Conservation (phyloP, 176 grass and related monocot species). For the Poa pratensis region DNA sequence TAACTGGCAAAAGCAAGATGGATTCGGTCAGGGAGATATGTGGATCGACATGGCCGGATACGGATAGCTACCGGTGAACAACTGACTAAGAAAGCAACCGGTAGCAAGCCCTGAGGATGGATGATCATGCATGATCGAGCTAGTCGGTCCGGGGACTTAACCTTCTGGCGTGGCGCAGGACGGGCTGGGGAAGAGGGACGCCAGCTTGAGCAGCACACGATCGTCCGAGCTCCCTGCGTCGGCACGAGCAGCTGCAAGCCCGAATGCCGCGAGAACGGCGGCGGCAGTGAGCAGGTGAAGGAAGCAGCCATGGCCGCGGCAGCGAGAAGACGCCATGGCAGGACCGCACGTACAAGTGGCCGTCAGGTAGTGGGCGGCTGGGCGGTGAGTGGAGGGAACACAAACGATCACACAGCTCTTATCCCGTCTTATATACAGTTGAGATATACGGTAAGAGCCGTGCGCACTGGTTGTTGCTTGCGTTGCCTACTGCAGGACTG, state of each 20-base stretch:
- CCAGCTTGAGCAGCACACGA: constrained; percentile 15
- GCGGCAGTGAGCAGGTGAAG: background rate
- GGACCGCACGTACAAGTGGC: background rate
- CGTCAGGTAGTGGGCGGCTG: background rate
- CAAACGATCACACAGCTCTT: background rate
- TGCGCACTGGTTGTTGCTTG: no score
- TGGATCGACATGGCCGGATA: background rate
- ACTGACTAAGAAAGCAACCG: background rate
- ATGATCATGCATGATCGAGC: background rate
- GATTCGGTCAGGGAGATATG: background rate
- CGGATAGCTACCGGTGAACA: background rate
- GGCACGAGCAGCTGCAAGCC: background rate
- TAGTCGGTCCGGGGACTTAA: background rate
- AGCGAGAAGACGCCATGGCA: constrained; percentile 1
- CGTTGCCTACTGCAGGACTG: no score
- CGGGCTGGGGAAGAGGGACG: constrained; percentile 4
- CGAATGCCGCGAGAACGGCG: background rate
- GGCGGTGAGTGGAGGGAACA: constrained; percentile 15
- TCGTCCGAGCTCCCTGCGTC: background rate
- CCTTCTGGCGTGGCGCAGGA: constrained; percentile 40
- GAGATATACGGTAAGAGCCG: no score
- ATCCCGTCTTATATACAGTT: constrained; percentile 10
- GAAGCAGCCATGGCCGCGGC: constrained; percentile 18
- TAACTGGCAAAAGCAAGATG: background rate
- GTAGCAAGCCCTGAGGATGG: background rate